Percentiles rank a stretch among this genome's conserved stretches.
Evolutionary conservation across 1,284 basidiomycete species (phyloP).

Genomic region (Malassezia globosa): DNA sequence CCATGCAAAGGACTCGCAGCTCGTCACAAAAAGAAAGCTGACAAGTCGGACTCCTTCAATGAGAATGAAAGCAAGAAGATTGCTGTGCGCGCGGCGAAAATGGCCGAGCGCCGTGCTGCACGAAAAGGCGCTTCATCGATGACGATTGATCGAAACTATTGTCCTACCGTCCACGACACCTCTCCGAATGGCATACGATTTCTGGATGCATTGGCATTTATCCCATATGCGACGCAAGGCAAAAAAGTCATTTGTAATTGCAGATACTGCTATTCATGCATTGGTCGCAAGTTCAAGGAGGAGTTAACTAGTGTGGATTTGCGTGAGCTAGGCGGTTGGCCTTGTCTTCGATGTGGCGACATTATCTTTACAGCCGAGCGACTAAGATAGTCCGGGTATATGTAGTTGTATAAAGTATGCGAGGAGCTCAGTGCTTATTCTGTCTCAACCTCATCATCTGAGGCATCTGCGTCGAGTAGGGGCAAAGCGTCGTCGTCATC

Average conservation of each 20-base stretch:
- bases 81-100: neutral
- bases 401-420: conserved; percentile 1
- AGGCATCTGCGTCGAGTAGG: conserved; percentile 22
- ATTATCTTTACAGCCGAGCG: conserved; percentile 8
- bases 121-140: neutral
- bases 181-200: conserved; percentile 34
- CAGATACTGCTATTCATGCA: conserved; percentile 44
- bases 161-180: conserved; percentile 17
- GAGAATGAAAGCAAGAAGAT: no score
- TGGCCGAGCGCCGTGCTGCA: conserved; percentile 3
- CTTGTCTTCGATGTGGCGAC: conserved; percentile 36
- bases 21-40: neutral
- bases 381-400: no score
- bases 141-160: neutral
- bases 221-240: conserved; percentile 25
- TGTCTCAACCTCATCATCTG: conserved; percentile 19
- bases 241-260: conserved; percentile 17
- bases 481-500: conserved; percentile 29
- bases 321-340: conserved; percentile 31
- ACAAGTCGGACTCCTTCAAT: no score
- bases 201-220: conserved; percentile 30
- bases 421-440: neutral
- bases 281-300: conserved; percentile 31
- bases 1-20: conserved; percentile 2
- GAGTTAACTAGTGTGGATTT: conserved; percentile 41